These are phyloP conservation scores for Alternaria incomplexa DNA, from an alignment of 2,329 filamentous ascomycete species.

Conservation along the genomic window DNA sequence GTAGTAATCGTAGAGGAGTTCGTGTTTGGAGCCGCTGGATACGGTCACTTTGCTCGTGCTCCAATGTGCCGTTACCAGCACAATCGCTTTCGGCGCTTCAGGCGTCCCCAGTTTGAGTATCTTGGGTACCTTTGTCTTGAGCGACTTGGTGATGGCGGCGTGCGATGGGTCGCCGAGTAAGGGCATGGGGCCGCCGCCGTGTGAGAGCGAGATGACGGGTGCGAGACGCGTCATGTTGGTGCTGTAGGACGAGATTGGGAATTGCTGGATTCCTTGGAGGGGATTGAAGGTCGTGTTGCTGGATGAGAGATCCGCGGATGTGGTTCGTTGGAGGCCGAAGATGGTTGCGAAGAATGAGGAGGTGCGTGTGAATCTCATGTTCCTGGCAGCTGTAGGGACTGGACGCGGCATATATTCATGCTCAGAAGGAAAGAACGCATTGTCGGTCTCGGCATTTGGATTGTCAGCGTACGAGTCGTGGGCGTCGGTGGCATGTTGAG, in stretches of 20 bases:
- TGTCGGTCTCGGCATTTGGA: conserved; percentile 11
- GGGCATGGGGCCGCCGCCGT: conserved; percentile 62
- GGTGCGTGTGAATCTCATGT: conserved; percentile 24
- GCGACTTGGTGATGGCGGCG: conserved; percentile 57
- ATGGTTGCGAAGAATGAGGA: conserved; percentile 20
- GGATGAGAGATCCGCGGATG: conserved; percentile 6
- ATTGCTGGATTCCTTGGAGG: conserved; percentile 33
- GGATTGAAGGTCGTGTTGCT: conserved; percentile 34
- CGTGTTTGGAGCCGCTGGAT: conserved; percentile 56
- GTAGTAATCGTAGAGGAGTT: conserved; percentile 65
- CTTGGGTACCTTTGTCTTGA: conserved; percentile 61
- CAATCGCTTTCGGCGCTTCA: conserved; percentile 58
- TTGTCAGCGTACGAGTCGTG: neutral
- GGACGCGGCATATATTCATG: neutral
- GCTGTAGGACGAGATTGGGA: conserved; percentile 28
- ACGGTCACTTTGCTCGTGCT: conserved; percentile 58
- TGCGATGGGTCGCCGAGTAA: conserved; percentile 63
- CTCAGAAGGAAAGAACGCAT: neutral
- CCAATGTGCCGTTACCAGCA: conserved; percentile 67
- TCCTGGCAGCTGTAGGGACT: neutral
- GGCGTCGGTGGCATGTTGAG: neutral
- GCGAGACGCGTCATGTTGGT: conserved; percentile 44
- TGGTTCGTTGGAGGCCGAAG: conserved; percentile 9
- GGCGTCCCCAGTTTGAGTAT: conserved; percentile 62
- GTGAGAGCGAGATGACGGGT: conserved; percentile 49